phyloP scores from a whole-genome alignment of 1,284 basidiomycete genomes.

The Lentinula novae-zelandiae region DNA sequence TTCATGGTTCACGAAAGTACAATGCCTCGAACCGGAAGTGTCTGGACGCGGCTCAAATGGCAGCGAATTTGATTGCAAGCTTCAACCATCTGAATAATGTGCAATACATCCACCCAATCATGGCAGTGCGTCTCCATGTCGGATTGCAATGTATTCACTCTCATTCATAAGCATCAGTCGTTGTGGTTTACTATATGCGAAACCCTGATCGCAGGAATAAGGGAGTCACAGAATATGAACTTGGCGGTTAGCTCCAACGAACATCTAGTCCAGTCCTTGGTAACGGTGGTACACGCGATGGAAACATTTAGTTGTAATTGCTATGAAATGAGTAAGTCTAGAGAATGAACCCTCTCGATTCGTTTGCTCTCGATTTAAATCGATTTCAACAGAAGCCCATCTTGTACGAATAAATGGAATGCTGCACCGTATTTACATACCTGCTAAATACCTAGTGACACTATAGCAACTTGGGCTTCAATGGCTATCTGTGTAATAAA shows the following conservation, averaged over 20 bases:
- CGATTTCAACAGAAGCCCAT: neutral
- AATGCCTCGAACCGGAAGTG: constrained; percentile 25
- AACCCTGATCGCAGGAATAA: constrained; percentile 22
- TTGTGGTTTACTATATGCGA: constrained; percentile 24
- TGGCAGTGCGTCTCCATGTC: constrained; percentile 21
- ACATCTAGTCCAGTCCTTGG: neutral
- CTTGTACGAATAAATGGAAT: neutral
- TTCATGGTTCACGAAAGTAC: constrained; percentile 30
- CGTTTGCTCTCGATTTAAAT: no score
- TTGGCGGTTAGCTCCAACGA: neutral
- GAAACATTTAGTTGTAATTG: neutral
- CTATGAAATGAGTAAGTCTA: neutral
- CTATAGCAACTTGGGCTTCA: neutral
- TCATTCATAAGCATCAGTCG: constrained; percentile 16
- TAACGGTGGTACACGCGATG: constrained; percentile 10
- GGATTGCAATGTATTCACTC: neutral
- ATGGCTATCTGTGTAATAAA: neutral
- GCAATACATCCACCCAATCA: constrained; percentile 21
- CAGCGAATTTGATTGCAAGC: constrained; percentile 12
- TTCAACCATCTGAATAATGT: constrained; percentile 13
- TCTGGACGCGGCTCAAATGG: constrained; percentile 22
- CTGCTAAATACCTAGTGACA: neutral
- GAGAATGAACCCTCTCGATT: neutral
- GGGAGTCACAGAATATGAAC: neutral
- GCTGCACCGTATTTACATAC: neutral